phyloP scores from a whole-genome alignment of 176 grass and related monocot species.

The Ampelocalamus luodianensis region DNA sequence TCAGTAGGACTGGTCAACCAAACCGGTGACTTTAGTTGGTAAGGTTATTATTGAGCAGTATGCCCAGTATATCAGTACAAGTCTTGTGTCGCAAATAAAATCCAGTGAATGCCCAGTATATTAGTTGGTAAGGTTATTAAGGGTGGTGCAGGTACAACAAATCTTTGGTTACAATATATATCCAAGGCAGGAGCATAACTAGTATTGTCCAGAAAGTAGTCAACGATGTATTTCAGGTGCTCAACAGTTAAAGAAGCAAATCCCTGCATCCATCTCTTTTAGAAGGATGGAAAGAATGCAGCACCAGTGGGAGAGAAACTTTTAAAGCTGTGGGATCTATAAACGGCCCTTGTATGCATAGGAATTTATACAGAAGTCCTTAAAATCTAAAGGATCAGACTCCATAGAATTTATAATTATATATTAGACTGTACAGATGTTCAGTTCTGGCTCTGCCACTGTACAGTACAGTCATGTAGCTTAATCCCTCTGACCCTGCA shows the following conservation, averaged over 20 bases:
- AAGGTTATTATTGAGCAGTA: slow-evolving; percentile 17
- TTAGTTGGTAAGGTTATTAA: background rate
- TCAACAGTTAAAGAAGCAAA: background rate
- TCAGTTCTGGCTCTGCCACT: slow-evolving; percentile 2
- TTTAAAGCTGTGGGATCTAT: background rate
- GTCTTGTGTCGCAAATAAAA: slow-evolving; percentile 16
- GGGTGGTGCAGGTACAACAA: background rate
- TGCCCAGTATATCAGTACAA: slow-evolving; percentile 15
- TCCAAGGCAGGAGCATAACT: slow-evolving; percentile 14
- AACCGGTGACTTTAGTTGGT: background rate
- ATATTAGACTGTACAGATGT: background rate
- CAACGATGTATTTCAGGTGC: background rate
- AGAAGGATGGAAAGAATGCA: slow-evolving; percentile 12
- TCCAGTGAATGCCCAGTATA: background rate
- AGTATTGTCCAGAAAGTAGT: slow-evolving; percentile 5
- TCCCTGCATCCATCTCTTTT: slow-evolving; percentile 25
- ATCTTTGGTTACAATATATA: slow-evolving; percentile 24
- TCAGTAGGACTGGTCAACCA: slow-evolving; percentile 6
- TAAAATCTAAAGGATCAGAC: slow-evolving; percentile 5
- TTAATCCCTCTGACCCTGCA: slow-evolving; percentile 12
- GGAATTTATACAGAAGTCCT: slow-evolving; percentile 7
- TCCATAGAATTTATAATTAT: background rate
- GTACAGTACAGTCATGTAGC: slow-evolving; percentile 9
- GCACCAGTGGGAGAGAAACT: background rate
- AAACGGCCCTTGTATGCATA: background rate